Conservation (phyloP, 2,329 filamentous ascomycete species). For the Cordyceps cicadae region DNA sequence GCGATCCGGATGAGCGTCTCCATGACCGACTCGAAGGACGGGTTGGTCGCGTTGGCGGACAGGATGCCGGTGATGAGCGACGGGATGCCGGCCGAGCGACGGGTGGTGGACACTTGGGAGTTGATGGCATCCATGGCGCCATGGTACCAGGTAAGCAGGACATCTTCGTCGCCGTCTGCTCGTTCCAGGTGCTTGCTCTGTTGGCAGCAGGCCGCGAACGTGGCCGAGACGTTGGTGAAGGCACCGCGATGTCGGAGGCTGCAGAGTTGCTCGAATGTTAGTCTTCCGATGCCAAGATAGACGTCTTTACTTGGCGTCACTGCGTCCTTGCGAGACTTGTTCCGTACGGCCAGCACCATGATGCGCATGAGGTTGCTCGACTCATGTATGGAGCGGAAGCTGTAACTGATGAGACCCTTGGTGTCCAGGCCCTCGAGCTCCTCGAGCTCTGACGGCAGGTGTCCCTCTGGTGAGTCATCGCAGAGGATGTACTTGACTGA, state of each 20-base stretch:
- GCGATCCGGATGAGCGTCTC: slow-evolving; percentile 53
- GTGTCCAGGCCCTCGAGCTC: slow-evolving; percentile 65
- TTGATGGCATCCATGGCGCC: slow-evolving; percentile 62
- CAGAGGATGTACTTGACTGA: slow-evolving; percentile 73
- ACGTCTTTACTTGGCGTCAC: slow-evolving; percentile 44
- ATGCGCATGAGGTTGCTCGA: slow-evolving; percentile 69
- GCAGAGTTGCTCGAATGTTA: slow-evolving; percentile 76
- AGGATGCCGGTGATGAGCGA: slow-evolving; percentile 77
- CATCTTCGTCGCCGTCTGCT: slow-evolving; percentile 25
- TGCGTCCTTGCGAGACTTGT: slow-evolving; percentile 32
- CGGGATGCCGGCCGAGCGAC: slow-evolving; percentile 86
- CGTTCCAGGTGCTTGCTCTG: slow-evolving; percentile 41
- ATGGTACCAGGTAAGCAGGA: slow-evolving; percentile 64
- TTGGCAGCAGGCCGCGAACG: slow-evolving; percentile 74
- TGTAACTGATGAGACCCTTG: slow-evolving; percentile 88
- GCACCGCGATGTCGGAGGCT: slow-evolving; percentile 83
- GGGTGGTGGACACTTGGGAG: slow-evolving; percentile 71
- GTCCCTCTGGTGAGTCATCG: slow-evolving; percentile 88
- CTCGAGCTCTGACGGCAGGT: slow-evolving; percentile 68
- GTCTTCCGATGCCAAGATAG: slow-evolving; percentile 58
- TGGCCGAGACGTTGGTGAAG: slow-evolving; percentile 85
- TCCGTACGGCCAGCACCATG: slow-evolving; percentile 47
- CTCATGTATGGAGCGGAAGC: slow-evolving; percentile 91
- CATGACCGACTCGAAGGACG: slow-evolving; percentile 59
- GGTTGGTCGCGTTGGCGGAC: slow-evolving; percentile 50